phyloP scores from a whole-genome alignment of 2,329 filamentous ascomycete genomes.

The Xylaria sp. region DNA sequence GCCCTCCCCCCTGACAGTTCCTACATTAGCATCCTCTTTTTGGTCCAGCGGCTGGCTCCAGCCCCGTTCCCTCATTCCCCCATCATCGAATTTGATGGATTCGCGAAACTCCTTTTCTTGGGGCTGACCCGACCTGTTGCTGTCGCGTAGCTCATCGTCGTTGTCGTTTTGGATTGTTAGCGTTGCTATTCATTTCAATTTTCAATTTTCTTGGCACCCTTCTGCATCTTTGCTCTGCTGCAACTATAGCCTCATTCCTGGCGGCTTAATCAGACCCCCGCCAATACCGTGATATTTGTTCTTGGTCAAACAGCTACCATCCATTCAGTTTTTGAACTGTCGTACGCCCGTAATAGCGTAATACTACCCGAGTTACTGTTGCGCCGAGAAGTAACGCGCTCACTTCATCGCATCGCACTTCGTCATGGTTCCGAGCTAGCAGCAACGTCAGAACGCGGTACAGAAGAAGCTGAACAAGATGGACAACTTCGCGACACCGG shows the following conservation, averaged over 20 bases:
- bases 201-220: background rate
- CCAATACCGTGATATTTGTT: constrained; percentile 18
- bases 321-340: background rate
- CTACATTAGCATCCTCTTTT: constrained; percentile 25
- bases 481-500: constrained; percentile 42
- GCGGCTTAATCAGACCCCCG: background rate
- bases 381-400: background rate
- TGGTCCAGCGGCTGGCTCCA: constrained; percentile 1
- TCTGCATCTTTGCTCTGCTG: constrained; percentile 5
- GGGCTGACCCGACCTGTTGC: constrained; percentile 12
- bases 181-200: constrained; percentile 7
- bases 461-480: constrained; percentile 41
- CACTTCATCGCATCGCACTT: constrained; percentile 12
- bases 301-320: constrained; percentile 6
- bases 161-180: constrained; percentile 25
- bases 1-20: constrained; percentile 32
- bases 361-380: background rate
- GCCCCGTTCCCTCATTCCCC: constrained; percentile 18
- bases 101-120: constrained; percentile 39
- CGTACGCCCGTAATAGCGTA: background rate
- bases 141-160: constrained; percentile 24
- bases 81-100: constrained; percentile 22
- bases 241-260: constrained; percentile 10
- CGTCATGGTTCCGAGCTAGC: constrained; percentile 45
- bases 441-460: constrained; percentile 37